phyloP scores from a whole-genome alignment of 176 grass and related monocot species.

The Zea mays region DNA sequence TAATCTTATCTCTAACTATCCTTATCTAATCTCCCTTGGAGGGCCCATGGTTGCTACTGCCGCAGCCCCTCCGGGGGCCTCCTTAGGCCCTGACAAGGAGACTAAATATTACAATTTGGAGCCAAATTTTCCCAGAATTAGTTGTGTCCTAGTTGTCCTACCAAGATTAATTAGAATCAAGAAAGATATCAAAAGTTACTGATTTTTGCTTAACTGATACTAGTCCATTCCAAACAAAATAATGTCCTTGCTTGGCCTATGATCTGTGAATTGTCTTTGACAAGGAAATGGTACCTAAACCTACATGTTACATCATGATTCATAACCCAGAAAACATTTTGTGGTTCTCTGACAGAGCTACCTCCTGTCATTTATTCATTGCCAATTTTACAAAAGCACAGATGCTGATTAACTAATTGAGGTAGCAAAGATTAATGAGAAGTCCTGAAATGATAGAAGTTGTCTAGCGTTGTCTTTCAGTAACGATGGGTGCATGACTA shows the following conservation, averaged over 20 bases:
- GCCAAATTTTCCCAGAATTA: neutral
- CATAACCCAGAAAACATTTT: neutral
- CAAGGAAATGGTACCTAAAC: neutral
- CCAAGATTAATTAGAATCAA: neutral
- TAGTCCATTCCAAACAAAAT: neutral
- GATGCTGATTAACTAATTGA: neutral
- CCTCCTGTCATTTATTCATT: constrained; percentile 12
- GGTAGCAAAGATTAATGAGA: neutral
- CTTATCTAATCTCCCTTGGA: too few relatives aligned
- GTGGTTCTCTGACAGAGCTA: neutral
- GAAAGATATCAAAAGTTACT: neutral
- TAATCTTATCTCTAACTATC: too few relatives aligned
- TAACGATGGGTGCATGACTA: neutral
- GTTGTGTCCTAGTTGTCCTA: neutral
- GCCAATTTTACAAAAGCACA: neutral
- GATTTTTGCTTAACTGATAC: neutral
- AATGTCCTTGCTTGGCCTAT: constrained; percentile 8
- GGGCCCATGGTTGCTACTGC: too few relatives aligned
- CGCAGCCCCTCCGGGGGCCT: too few relatives aligned
- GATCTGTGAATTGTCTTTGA: neutral
- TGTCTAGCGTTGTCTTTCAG: neutral
- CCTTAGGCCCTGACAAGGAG: too few relatives aligned
- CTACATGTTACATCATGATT: neutral
- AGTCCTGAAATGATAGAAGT: neutral
- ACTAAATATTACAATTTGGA: neutral